Percentiles rank a stretch among this genome's conserved stretches.
These are phyloP conservation scores for Mucor mucedo DNA, from an alignment of 371 early-diverging fungal genomes.

Conservation along the genomic window DNA sequence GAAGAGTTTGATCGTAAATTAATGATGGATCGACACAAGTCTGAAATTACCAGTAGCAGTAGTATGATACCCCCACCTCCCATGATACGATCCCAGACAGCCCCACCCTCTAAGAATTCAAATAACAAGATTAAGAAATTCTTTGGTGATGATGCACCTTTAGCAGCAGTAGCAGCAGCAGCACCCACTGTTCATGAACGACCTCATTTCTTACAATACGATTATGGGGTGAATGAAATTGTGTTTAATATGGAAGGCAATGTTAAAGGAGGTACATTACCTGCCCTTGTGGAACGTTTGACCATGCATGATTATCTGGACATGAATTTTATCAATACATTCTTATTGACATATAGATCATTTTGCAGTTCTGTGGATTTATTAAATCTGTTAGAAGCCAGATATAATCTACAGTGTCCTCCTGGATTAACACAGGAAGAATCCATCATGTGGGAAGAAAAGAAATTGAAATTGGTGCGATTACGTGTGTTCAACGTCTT, in stretches of 20 bases:
- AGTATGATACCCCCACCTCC: not conserved
- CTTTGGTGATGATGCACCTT: conserved; percentile 63
- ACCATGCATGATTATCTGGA: conserved; percentile 84
- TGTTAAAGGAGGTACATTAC: too few relatives aligned
- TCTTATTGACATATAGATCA: conserved; percentile 89
- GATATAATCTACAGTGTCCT: conserved; percentile 80
- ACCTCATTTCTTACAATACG: conserved; percentile 28
- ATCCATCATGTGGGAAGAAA: conserved; percentile 77
- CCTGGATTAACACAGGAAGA: conserved; percentile 67
- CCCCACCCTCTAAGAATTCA: conserved; percentile 53
- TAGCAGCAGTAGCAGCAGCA: conserved; percentile 15
- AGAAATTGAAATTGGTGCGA: conserved; percentile 69
- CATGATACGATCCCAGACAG: conserved; percentile 55
- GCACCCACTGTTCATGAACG: conserved; percentile 15
- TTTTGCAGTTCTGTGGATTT: conserved; percentile 81
- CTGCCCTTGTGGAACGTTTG: conserved; percentile 66
- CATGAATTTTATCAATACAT: conserved; percentile 75
- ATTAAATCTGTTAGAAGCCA: conserved; percentile 68
- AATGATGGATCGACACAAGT: conserved; percentile 16
- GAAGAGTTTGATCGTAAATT: not conserved
- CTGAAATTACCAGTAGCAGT: conserved; percentile 6
- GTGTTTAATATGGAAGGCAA: too few relatives aligned
- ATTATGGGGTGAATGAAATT: conserved; percentile 43
- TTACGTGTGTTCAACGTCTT: conserved; percentile 84
- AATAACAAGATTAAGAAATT: conserved; percentile 61